Evolutionary conservation across 495 filamentous ascomycete species (phyloP).

Genomic region (Alectoria sarmentosa): DNA sequence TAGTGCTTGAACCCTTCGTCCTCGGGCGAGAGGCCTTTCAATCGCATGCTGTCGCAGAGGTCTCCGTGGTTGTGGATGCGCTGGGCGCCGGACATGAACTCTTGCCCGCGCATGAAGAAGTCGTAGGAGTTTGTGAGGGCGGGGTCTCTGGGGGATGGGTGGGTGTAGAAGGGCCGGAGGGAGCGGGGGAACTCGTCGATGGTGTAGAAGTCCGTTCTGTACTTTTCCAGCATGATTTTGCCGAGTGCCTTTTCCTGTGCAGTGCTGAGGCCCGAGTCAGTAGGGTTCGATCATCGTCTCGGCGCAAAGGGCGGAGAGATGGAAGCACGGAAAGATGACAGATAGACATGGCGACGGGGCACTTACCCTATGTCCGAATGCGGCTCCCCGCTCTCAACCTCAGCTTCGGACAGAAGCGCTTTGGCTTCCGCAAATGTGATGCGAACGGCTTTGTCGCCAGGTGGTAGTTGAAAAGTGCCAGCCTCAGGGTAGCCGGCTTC

Average conservation of each 20-base stretch:
- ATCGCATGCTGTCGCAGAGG: conserved; percentile 59
- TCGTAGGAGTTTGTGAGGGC: conserved; percentile 78
- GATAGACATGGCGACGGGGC: not conserved
- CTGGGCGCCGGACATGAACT: conserved; percentile 83
- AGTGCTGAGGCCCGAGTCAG: conserved; percentile 40
- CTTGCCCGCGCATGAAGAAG: conserved; percentile 91
- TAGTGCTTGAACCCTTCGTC: conserved; percentile 77
- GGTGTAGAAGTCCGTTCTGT: conserved; percentile 85
- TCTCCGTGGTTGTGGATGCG: conserved; percentile 69
- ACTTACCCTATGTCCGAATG: conserved; percentile 70
- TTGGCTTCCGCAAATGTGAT: conserved; percentile 84
- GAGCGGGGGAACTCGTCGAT: conserved; percentile 85
- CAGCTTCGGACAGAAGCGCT: conserved; percentile 70
- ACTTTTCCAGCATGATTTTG: conserved; percentile 73
- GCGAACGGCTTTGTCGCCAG: conserved; percentile 67
- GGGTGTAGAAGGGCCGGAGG: conserved; percentile 86
- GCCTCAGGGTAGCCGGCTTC: conserved; percentile 51
- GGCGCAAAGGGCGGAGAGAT: too few relatives aligned
- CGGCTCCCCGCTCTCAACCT: conserved; percentile 63
- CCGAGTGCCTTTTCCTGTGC: conserved; percentile 88
- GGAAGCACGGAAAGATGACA: not conserved
- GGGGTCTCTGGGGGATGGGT: conserved; percentile 61
- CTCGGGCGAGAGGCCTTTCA: conserved; percentile 66
- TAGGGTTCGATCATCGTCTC: too few relatives aligned
- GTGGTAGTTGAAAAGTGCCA: conserved; percentile 50